Conservation (phyloP, 345 rosid species). For the Alliaria petiolata region DNA sequence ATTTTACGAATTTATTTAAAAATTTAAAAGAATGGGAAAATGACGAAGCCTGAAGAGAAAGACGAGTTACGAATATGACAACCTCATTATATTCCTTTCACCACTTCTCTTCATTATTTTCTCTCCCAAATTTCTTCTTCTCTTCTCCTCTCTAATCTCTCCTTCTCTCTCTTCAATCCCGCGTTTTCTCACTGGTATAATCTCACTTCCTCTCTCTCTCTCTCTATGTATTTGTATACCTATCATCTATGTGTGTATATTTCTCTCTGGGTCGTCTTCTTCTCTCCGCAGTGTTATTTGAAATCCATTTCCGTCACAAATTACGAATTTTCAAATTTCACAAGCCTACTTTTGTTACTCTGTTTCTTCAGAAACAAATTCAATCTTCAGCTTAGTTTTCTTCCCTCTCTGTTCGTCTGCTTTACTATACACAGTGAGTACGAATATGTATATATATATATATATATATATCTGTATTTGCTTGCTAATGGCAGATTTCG, state of each 20-base stretch:
- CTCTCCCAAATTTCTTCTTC: background rate
- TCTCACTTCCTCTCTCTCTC: no score
- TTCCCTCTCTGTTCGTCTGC: background rate
- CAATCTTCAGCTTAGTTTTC: background rate
- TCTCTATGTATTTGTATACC: no score
- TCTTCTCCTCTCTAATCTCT: background rate
- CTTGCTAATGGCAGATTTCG: background rate
- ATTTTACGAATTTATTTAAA: background rate
- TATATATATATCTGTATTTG: no score
- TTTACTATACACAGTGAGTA: background rate
- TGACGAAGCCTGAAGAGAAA: slow-evolving; percentile 12
- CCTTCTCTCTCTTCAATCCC: slow-evolving; percentile 19
- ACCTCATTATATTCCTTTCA: slow-evolving; percentile 32
- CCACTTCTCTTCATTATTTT: slow-evolving; percentile 26
- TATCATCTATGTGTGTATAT: background rate
- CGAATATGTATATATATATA: no score
- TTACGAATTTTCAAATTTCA: background rate
- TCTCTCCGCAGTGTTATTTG: background rate
- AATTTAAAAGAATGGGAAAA: background rate
- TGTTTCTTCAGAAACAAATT: slow-evolving; percentile 9
- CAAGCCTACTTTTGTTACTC: background rate
- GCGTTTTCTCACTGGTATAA: slow-evolving; percentile 27
- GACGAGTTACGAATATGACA: slow-evolving; percentile 24
- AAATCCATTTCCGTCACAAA: background rate
- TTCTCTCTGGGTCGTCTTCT: background rate